Percentiles rank a stretch among this genome's conserved stretches.
Evolutionary conservation across 1,139 yeast genomes (phyloP).

Genomic region (Blastobotrys apis): DNA sequence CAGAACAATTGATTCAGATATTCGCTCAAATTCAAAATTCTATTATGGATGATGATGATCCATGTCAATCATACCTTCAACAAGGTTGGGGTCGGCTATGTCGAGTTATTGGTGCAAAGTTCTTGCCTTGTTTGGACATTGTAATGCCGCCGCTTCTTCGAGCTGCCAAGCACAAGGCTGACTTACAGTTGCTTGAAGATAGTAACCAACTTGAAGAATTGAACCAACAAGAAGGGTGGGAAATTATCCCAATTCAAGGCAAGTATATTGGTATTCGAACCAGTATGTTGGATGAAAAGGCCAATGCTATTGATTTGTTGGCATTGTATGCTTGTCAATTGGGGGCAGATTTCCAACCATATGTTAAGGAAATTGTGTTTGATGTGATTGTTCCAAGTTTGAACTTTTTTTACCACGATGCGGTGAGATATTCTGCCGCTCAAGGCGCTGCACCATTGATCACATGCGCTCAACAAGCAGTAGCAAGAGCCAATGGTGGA

Average conservation of each 20-base stretch:
- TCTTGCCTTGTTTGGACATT: constrained; percentile 79
- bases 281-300: constrained; percentile 86
- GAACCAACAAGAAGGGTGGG: constrained; percentile 90
- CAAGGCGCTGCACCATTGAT: constrained; percentile 75
- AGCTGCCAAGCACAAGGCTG: constrained; percentile 87
- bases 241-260: constrained; percentile 85
- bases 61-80: constrained; percentile 78
- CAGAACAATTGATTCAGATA: constrained; percentile 66
- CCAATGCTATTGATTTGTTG: constrained; percentile 82
- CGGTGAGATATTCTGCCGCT: constrained; percentile 88
- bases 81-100: constrained; percentile 98
- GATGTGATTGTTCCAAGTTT: constrained; percentile 85
- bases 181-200: constrained; percentile 76
- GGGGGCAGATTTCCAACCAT: constrained; percentile 77
- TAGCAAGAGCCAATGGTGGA: constrained; percentile 24
- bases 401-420: constrained; percentile 88
- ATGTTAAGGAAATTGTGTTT: constrained; percentile 70
- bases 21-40: constrained; percentile 64
- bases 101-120: constrained; percentile 76
- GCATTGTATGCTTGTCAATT: constrained; percentile 84
- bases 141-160: constrained; percentile 83
- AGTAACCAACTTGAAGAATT: constrained; percentile 83
- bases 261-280: constrained; percentile 94
- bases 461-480: constrained; percentile 46
- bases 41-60: constrained; percentile 58